Evolutionary conservation across 192 early-diverging fungal genomes (phyloP), one percentile per base, ranked within the genome.

Genomic region (Thoreauomyces humboldtii): DNA sequence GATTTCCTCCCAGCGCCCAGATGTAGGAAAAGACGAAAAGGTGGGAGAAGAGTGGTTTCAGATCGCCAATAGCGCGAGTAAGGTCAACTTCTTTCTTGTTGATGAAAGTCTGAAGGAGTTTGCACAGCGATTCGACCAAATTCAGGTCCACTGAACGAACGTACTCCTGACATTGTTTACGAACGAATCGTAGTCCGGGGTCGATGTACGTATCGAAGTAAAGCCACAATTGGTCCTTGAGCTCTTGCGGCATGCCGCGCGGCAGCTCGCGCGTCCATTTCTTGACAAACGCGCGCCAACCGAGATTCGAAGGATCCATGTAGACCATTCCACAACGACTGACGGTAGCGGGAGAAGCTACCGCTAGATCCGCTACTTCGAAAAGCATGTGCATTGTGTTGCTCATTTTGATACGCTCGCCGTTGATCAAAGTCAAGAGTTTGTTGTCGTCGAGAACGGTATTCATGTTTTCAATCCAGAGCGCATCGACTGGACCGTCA

Each of bases 381-480:
- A 86, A 86, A n/a, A 86, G 67, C 80, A 84, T 82, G 54, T 84
- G 84, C 76, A 82, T 81, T 4, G 82, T 67, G 37, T 67, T 75
- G 57, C 70, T 80, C 76, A 85, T 79, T 67, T 83, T 83, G 57
- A 86, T 86, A 7, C 84, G 59, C 58, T 86, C 84, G 12, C 83
- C 83, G 54, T 86, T 86, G 71, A 82, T 86, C 5, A 86, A 63
- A 24, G 79, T 83, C 9, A 86, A 73, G 12, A 86, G 71, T 60
- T 85, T 85, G 67, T 85, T 85, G 67, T 85, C 83, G 56, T 85
- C 83, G n/a, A 85, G 59, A 4, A 85, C 83, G 6, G 80, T 85
- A 42, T 82, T 82, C 83, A 85, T 81, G 69, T 85, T 82, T 59
- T 85, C 83, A 48, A 85, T 82, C 83, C 83, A 85, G 4, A 85